Percentiles rank a stretch among this genome's conserved stretches.
phyloP scores from a whole-genome alignment of 2,329 filamentous ascomycete genomes.

The Neonectria coccinea region DNA sequence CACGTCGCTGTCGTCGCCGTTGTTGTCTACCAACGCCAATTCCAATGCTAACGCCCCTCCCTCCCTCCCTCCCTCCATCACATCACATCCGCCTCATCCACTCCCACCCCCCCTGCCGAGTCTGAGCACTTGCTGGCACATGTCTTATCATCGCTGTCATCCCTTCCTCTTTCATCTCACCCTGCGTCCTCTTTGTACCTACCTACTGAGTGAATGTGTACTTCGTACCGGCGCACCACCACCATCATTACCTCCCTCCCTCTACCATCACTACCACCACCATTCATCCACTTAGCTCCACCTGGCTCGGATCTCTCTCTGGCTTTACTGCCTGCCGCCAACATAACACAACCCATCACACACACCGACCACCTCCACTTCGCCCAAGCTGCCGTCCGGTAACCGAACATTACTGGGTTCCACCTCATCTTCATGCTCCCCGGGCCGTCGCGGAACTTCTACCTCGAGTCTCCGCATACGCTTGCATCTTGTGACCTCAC shows the following conservation, averaged over 20 bases:
- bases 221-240: constrained; percentile 4
- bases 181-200: constrained; percentile 4
- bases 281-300: constrained; percentile 3
- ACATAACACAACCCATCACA: constrained; percentile 1
- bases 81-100: constrained; percentile 25
- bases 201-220: background rate
- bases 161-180: constrained; percentile 16
- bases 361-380: background rate
- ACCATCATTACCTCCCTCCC: constrained; percentile 2
- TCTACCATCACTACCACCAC: constrained; percentile 2
- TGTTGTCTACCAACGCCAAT: constrained; percentile 7
- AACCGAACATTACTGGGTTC: constrained; percentile 4
- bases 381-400: background rate
- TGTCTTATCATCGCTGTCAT: constrained; percentile 24
- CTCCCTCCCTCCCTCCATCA: constrained; percentile 25
- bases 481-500: constrained; percentile 16
- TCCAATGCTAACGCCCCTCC: constrained; percentile 27
- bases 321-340: constrained; percentile 11
- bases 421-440: constrained; percentile 9
- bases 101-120: constrained; percentile 20
- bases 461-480: background rate
- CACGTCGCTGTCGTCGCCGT: background rate
- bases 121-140: constrained; percentile 26
- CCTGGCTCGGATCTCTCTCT: constrained; percentile 6
- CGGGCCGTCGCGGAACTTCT: constrained; percentile 3